Base-by-base conservation (phyloP, 148 eudicot species). In the Vaccinium corymbosum region DNA sequence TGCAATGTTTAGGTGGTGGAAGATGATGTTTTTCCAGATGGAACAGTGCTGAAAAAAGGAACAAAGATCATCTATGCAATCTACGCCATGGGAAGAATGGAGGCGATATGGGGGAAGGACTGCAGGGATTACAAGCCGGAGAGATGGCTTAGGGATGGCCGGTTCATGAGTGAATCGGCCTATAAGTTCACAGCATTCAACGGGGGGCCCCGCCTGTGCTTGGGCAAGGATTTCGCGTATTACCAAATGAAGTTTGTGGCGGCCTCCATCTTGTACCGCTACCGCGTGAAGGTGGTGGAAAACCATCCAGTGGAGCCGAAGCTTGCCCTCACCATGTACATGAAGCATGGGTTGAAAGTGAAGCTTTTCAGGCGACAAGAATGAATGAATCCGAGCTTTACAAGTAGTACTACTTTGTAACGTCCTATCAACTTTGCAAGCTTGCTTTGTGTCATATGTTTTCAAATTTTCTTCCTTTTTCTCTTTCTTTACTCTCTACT, bases 71-170 rank as follows among this genome's bases (percentile, higher is more conserved):
- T 97, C 48, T 97, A 97, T 20, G 92, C 99, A 32, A 94, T 97
- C 83, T 94, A 97, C 85, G 86, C 97, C 0, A 97, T 97, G 98
- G 99, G 98, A 38, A 87, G 99, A 89, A 97, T 94, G 99, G 99
- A 97, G 49, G 88, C 88, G 3, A 94, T 97, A 52, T 97, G 99
- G 99, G 99, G 99, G 52, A 91, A 92, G 76, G 98, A 97, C 85
- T 92, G 97, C 92, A 87, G 87, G 85, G 97, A 94, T 25, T 97
- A 89, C 89, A 94, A 87, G 75, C 98, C 99, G 25, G 99, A 97
- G 85, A 86, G 99, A 76, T 97, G 99, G 99, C 89, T 97, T 9
- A 86, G 94, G 53, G 95, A 97, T 25, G 93, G 99, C 13, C 91
- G 92, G 8, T 97, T 87, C 84, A 88, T 90, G 94, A 93, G 95